Evolutionary conservation across 805 yeast species (phyloP), one percentile per base, ranked within the genome.

Genomic region (Spathaspora sp.): DNA sequence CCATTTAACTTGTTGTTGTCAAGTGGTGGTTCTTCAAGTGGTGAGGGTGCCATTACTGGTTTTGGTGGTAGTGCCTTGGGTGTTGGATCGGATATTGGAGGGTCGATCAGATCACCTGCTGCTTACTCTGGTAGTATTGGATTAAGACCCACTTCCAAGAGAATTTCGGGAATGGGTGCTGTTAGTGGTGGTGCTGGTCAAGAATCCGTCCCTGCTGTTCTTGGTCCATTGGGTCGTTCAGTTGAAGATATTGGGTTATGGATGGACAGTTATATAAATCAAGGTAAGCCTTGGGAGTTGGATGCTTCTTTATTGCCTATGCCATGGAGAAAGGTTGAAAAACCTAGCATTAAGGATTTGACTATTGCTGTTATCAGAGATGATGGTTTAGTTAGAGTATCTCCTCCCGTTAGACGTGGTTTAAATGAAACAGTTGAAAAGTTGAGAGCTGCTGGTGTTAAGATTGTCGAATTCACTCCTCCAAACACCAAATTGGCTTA

Each of bases 171-270:
- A 7, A 50, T 52, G 20, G 81, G 82, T 51, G 78, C 81, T 55
- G 71, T 85, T 55, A 69, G 85, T 44, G 71, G 79, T 44, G 81
- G 82, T 60, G 75, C 76, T 50, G 90, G 87, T 49, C 86, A 82
- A 62, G 87, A 85, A 65, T 73, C 86, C 28, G 82, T 86, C 50
- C 78, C 77, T 35, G 82, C 86, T 14, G 87, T 84, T 23, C 76
- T 76, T 46, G 93, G 92, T 20, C 93, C 93, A 42, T 64, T 87
- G 69, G 76, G 88, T 2, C 77, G 85, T 58, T 68, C 81, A 3
- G 70, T 83, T 46, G 87, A 83, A 4, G 93, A 87, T 66, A 67
- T 86, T 56, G 90, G 86, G 18, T 67, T 81, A 52, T 83, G 83
- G 72, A 86, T 86, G 91, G 75, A 80, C 52, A 55, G 71, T 16